These are phyloP conservation scores for Juncus effusus DNA, from an alignment of 176 grass and related monocot genomes.

Conservation along the genomic window DNA sequence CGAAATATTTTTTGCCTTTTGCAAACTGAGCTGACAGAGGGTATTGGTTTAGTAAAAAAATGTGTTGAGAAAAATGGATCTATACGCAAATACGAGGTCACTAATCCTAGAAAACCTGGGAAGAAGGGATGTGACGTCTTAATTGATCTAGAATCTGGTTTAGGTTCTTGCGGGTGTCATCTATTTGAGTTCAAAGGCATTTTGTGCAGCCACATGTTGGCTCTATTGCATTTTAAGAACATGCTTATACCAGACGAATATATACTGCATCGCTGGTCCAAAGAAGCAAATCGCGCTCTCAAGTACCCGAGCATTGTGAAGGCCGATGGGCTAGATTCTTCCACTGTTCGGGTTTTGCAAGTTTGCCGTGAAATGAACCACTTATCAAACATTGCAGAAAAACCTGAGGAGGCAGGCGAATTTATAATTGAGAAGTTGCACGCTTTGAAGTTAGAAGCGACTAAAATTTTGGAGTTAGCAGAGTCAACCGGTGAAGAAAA, in stretches of 20 bases:
- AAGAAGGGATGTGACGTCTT: background rate
- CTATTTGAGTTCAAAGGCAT: conserved; percentile 14
- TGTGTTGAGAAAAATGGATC: too few species aligned
- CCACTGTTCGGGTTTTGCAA: conserved; percentile 4
- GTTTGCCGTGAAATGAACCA: too few species aligned
- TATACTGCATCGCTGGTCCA: background rate
- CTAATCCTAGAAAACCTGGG: background rate
- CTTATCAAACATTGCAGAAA: too few species aligned
- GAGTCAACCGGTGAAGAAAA: background rate
- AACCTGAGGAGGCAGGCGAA: background rate
- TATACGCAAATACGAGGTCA: background rate
- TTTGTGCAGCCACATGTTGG: background rate
- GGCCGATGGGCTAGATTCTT: too few species aligned
- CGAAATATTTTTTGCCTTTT: background rate
- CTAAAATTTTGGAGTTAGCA: background rate
- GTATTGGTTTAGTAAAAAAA: background rate
- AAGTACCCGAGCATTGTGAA: too few species aligned
- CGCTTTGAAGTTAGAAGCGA: background rate
- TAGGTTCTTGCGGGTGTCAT: background rate
- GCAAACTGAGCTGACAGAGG: background rate
- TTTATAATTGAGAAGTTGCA: background rate
- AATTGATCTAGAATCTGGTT: background rate
- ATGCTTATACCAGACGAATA: background rate
- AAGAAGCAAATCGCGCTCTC: too few species aligned
- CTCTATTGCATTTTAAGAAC: too few species aligned